phyloP scores from a whole-genome alignment of 169 alveolate species.

The Babesia ovis region DNA sequence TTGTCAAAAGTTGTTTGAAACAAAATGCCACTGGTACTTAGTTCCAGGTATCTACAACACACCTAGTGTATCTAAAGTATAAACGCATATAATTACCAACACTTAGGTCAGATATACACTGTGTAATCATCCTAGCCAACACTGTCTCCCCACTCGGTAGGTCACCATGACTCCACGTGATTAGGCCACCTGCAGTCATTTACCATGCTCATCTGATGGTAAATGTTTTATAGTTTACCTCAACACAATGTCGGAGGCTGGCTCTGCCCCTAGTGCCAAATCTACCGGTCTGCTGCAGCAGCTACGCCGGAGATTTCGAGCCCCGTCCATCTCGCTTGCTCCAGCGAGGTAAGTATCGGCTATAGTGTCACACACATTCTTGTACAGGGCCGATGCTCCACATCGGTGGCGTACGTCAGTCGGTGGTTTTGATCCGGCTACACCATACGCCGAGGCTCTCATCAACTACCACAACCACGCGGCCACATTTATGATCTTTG shows the following conservation, averaged over 20 bases:
- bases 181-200: neutral
- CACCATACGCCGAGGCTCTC: conserved; percentile 82
- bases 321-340: conserved; percentile 23
- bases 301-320: conserved; percentile 25
- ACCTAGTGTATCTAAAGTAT: too few species aligned
- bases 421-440: conserved; percentile 87
- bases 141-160: conserved; percentile 8
- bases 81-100: too few species aligned
- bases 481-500: conserved; percentile 82
- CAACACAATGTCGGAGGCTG: conserved; percentile 22
- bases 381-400: conserved; percentile 78
- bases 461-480: conserved; percentile 86
- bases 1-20: too few species aligned
- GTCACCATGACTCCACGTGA: neutral
- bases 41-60: too few species aligned
- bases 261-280: conserved; percentile 1
- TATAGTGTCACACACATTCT: neutral
- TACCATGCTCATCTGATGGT: neutral
- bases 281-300: conserved; percentile 16
- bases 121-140: neutral
- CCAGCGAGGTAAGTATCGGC: conserved; percentile 45
- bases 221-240: neutral
- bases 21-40: too few species aligned
- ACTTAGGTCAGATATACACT: neutral
- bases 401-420: conserved; percentile 79